Percentiles rank a stretch among this genome's conserved stretches.
These are phyloP conservation scores for Cicer bijugum DNA, from an alignment of 306 rosid species.

Conservation along the genomic window DNA sequence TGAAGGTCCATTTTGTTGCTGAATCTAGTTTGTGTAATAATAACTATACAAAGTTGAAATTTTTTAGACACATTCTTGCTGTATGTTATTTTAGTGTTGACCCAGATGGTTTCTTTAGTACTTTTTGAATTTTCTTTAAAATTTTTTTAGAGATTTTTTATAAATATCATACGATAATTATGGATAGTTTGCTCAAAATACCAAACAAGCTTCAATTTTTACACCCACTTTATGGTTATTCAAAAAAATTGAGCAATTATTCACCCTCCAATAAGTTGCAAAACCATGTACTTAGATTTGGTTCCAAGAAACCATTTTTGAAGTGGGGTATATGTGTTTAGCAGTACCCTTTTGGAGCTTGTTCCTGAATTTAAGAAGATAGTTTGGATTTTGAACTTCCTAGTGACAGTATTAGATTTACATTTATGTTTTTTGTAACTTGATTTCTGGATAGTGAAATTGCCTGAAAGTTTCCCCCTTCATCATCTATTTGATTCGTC, in stretches of 20 bases:
- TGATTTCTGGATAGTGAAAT: too few relatives aligned
- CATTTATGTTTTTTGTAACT: too few relatives aligned
- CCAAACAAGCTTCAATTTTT: slow-evolving; percentile 79
- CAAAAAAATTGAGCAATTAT: slow-evolving; percentile 63
- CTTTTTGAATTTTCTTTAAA: slow-evolving; percentile 30
- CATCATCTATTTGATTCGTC: too few relatives aligned
- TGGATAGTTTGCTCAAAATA: slow-evolving; percentile 93
- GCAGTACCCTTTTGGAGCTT: slow-evolving; percentile 82
- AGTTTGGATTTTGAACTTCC: slow-evolving; percentile 65
- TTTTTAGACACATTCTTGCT: slow-evolving; percentile 2
- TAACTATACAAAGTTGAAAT: slow-evolving; percentile 6
- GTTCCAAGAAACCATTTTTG: slow-evolving; percentile 52
- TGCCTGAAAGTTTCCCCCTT: too few relatives aligned
- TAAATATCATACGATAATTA: slow-evolving; percentile 38
- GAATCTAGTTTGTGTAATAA: not conserved
- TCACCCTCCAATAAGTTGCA: slow-evolving; percentile 55
- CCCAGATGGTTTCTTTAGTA: slow-evolving; percentile 46
- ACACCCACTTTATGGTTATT: slow-evolving; percentile 78
- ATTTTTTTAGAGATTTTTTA: slow-evolving; percentile 34
- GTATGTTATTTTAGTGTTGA: slow-evolving; percentile 31
- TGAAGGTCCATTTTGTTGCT: too few relatives aligned
- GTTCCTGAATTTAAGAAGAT: slow-evolving; percentile 91
- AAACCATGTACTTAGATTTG: slow-evolving; percentile 69
- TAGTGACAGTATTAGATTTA: too few relatives aligned
- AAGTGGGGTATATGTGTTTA: slow-evolving; percentile 48